Evolutionary conservation across 1,284 basidiomycete species (phyloP).

Genomic region (Trichosporon inkin): DNA sequence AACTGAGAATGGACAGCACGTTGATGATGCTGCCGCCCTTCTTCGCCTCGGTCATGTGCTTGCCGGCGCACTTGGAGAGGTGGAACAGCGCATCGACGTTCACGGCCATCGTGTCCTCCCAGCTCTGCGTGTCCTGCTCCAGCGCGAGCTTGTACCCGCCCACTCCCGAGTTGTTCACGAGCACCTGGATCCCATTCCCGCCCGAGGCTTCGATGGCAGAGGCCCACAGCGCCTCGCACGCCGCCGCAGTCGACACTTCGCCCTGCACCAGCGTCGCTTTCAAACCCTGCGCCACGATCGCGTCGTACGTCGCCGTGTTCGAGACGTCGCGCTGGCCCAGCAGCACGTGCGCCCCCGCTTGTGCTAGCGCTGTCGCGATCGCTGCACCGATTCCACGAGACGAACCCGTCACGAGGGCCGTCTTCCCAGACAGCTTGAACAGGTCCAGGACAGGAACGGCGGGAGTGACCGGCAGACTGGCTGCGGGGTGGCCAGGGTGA

Average conservation of each 20-base stretch:
- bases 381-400: constrained; percentile 30
- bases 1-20: constrained; percentile 38
- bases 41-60: constrained; percentile 34
- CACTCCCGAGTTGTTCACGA: background rate
- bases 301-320: constrained; percentile 58
- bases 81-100: constrained; percentile 43
- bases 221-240: background rate
- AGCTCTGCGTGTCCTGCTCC: background rate
- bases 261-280: constrained; percentile 58
- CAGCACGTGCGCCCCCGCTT: constrained; percentile 67
- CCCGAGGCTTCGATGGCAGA: background rate
- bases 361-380: constrained; percentile 49
- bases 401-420: constrained; percentile 38
- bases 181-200: background rate
- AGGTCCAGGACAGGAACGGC: constrained; percentile 24
- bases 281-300: constrained; percentile 49
- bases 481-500: background rate
- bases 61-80: constrained; percentile 34
- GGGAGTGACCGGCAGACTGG: constrained; percentile 16
- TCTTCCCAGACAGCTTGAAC: constrained; percentile 47
- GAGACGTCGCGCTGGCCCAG: constrained; percentile 61
- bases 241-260: constrained; percentile 55
- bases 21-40: constrained; percentile 41
- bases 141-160: background rate
- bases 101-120: constrained; percentile 2